These are phyloP conservation scores for Phlyctochytrium arcticum DNA, from an alignment of 192 early-diverging fungal genomes.

Conservation along the genomic window DNA sequence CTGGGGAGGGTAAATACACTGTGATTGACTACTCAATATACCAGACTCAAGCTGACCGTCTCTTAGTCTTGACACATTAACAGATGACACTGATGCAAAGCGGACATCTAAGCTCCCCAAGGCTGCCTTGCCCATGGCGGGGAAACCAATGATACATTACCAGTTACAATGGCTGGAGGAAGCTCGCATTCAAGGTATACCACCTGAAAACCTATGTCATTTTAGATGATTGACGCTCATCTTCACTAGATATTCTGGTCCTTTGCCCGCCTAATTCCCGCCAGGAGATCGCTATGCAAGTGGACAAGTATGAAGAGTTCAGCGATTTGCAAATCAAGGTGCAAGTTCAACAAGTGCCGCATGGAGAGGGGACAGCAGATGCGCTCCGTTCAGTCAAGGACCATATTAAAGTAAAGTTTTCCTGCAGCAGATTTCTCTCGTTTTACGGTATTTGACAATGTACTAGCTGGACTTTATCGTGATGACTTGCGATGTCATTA, in stretches of 20 bases:
- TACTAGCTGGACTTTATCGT: slow-evolving; percentile 81
- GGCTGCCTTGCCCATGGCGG: slow-evolving; percentile 88
- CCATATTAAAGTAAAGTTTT: slow-evolving; percentile 76
- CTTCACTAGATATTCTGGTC: slow-evolving; percentile 16
- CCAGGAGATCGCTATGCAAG: slow-evolving; percentile 64
- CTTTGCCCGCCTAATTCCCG: slow-evolving; percentile 44
- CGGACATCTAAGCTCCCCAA: slow-evolving; percentile 61
- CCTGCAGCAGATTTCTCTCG: neutral
- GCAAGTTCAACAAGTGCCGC: slow-evolving; percentile 51
- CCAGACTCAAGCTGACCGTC: neutral
- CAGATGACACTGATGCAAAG: slow-evolving; percentile 14
- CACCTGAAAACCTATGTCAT: no score
- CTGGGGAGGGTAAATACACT: slow-evolving; percentile 12
- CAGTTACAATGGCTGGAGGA: slow-evolving; percentile 90
- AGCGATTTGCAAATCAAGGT: slow-evolving; percentile 48
- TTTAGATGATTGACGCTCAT: no score
- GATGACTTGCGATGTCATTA: slow-evolving; percentile 84
- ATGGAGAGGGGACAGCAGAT: slow-evolving; percentile 69
- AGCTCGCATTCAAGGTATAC: slow-evolving; percentile 37
- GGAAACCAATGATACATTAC: slow-evolving; percentile 93
- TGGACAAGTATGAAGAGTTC: slow-evolving; percentile 61
- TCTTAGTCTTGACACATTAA: slow-evolving; percentile 10
- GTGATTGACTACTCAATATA: neutral
- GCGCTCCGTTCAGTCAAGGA: slow-evolving; percentile 74
- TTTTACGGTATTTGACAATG: neutral